These are phyloP conservation scores for Tetracladium setigerum DNA, from an alignment of 495 filamentous ascomycete species.

Conservation along the genomic window DNA sequence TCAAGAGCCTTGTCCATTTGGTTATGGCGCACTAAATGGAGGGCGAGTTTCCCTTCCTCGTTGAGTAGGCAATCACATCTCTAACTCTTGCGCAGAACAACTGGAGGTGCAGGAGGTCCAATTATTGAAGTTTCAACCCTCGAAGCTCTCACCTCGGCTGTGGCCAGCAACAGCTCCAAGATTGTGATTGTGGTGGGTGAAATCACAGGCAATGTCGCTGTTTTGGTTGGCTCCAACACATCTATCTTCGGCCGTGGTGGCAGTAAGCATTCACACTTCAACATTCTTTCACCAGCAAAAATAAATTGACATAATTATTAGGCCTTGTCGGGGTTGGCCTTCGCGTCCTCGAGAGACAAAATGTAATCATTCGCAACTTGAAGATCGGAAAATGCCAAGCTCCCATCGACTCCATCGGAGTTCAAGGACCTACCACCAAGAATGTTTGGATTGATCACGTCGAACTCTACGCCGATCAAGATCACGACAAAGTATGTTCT, in stretches of 20 bases:
- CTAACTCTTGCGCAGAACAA: too few species aligned
- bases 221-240: background rate
- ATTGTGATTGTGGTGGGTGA: background rate
- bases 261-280: background rate
- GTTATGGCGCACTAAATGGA: conserved; percentile 22
- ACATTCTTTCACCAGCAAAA: background rate
- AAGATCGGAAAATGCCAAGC: conserved; percentile 36
- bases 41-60: conserved; percentile 1
- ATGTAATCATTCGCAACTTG: conserved; percentile 45
- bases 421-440: conserved; percentile 23
- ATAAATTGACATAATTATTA: background rate
- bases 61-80: too few species aligned
- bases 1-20: conserved; percentile 1
- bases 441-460: conserved; percentile 49
- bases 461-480: conserved; percentile 31
- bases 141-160: background rate
- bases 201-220: background rate
- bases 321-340: background rate
- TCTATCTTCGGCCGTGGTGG: background rate
- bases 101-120: background rate
- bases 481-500: conserved; percentile 20
- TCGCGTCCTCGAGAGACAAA: conserved; percentile 29
- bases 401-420: conserved; percentile 35
- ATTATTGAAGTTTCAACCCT: background rate
- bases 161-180: background rate